Conservation (phyloP, 257 asterid genomes). For the Solanum infundibuliforme region DNA sequence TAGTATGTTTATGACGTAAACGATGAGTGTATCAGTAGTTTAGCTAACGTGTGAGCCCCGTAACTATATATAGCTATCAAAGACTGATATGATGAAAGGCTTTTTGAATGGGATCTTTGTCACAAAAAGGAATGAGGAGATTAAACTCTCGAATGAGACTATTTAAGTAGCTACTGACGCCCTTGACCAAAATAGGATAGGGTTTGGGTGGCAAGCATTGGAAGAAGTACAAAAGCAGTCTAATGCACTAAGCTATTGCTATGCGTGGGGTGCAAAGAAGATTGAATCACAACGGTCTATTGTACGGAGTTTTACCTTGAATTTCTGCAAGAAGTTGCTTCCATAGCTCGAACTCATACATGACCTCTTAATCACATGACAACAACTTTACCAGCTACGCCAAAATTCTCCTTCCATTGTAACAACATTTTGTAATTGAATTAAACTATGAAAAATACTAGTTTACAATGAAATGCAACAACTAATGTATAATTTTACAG, state of each 20-base stretch:
- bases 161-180: neutral
- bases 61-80: neutral
- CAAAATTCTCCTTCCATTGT: neutral
- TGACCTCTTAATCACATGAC: neutral
- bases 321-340: too few species aligned
- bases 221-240: neutral
- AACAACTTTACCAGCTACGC: too few species aligned
- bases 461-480: too few species aligned
- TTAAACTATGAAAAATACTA: too few species aligned
- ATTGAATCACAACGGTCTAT: neutral
- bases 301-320: too few species aligned
- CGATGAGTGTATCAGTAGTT: neutral
- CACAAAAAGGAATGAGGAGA: neutral
- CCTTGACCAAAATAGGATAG: neutral
- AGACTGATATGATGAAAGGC: neutral
- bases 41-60: neutral
- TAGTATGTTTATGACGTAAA: neutral
- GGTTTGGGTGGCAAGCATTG: neutral
- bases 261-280: neutral
- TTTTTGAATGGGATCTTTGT: neutral
- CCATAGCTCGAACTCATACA: neutral
- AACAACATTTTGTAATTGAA: too few species aligned
- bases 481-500: too few species aligned
- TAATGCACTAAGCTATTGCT: neutral
- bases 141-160: neutral